Conservation (phyloP, 352 stramenopile species). For the Phytophthora ramorum region DNA sequence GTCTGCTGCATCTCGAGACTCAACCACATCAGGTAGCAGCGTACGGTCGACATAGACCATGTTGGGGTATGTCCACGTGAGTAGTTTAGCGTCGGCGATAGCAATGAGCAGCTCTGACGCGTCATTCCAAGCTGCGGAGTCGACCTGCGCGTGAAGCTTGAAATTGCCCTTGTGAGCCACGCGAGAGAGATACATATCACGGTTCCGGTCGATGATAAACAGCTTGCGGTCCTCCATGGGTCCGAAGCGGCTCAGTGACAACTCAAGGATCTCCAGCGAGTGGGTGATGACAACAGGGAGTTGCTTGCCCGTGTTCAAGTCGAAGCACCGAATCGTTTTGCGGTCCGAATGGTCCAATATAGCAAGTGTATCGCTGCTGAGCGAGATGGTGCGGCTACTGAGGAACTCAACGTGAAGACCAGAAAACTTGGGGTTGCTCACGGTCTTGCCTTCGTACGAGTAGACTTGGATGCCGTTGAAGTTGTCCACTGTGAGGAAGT, state of each 20-base stretch:
- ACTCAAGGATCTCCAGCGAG: conserved; percentile 78
- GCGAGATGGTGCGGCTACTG: conserved; percentile 81
- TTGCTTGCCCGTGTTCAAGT: conserved; percentile 86
- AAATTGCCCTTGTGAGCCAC: conserved; percentile 60
- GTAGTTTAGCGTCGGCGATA: conserved; percentile 88
- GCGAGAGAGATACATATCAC: conserved; percentile 85
- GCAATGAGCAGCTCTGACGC: conserved; percentile 88
- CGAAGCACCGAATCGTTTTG: conserved; percentile 91
- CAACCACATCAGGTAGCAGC: conserved; percentile 81
- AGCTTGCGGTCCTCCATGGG: conserved; percentile 81
- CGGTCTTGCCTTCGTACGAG: conserved; percentile 92
- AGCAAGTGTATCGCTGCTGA: conserved; percentile 88
- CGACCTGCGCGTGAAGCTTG: conserved; percentile 93
- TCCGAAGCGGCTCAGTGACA: conserved; percentile 86
- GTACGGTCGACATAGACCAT: conserved; percentile 94
- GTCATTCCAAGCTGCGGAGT: conserved; percentile 92
- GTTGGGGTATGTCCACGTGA: conserved; percentile 92
- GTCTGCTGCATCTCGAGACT: conserved; percentile 74
- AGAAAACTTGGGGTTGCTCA: conserved; percentile 88
- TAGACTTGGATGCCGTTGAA: conserved; percentile 91
- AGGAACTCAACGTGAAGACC: conserved; percentile 92
- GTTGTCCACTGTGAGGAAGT: conserved; percentile 93
- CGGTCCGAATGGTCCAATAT: conserved; percentile 91
- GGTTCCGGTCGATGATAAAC: conserved; percentile 91
- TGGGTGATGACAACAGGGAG: conserved; percentile 72